Evolutionary conservation across 768 basidiomycete species (phyloP).

Genomic region (Leccinum variicolor): DNA sequence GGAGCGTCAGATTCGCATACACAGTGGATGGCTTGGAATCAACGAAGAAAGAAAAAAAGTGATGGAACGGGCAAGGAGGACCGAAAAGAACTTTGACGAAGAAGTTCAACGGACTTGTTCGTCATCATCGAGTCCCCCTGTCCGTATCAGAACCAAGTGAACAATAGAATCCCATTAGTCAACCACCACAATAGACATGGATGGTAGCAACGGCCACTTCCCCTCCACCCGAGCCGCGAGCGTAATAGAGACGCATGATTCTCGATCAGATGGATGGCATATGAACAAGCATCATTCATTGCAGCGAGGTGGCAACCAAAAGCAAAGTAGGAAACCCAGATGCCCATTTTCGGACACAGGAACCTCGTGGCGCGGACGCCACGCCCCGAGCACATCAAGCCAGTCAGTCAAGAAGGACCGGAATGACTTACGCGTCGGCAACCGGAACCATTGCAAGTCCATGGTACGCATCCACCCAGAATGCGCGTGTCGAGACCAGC

Average conservation of each 20-base stretch:
- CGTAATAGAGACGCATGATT: conserved; percentile 14
- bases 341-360: conserved; percentile 11
- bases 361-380: conserved; percentile 16
- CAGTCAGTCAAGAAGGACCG: neutral
- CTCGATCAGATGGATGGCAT: conserved; percentile 14
- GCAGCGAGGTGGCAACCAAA: conserved; percentile 11
- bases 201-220: conserved; percentile 21
- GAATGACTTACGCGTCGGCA: conserved; percentile 66
- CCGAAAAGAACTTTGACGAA: neutral
- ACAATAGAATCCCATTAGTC: conserved; percentile 5
- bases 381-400: conserved; percentile 2
- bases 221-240: conserved; percentile 4
- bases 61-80: neutral
- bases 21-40: neutral
- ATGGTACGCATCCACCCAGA: conserved; percentile 80
- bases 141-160: neutral
- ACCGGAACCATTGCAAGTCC: conserved; percentile 81
- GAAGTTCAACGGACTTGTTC: neutral
- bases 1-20: conserved; percentile 14
- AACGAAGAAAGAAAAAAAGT: neutral
- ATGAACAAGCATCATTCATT: conserved; percentile 13
- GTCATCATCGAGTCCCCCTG: conserved; percentile 1
- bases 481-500: conserved; percentile 79
- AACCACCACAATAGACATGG: conserved; percentile 8
- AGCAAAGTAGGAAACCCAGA: neutral